Evolutionary conservation across 2,329 filamentous ascomycete species (phyloP).

Genomic region (Penicillium aurantiogriseum): DNA sequence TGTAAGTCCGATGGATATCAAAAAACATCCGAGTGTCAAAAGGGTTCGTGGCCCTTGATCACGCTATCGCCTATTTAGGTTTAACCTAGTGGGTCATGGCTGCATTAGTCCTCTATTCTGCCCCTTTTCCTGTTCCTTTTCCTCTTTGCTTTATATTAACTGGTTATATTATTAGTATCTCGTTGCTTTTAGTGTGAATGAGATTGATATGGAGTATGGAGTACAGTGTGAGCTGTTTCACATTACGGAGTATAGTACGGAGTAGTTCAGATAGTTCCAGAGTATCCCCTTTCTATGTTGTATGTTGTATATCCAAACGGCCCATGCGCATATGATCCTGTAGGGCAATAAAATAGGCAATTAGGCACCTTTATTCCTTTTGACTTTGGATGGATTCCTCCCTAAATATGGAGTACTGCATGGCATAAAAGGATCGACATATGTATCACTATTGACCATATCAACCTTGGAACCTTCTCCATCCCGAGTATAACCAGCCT

Average conservation of each 20-base stretch:
- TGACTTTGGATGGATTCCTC: background rate
- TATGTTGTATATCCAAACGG: background rate
- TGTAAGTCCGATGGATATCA: background rate
- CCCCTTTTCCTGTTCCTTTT: conserved; percentile 6
- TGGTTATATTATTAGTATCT: background rate
- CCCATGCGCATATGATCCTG: conserved; percentile 6
- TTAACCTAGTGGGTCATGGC: conserved; percentile 1
- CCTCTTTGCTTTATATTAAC: background rate
- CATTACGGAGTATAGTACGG: background rate
- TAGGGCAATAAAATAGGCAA: conserved; percentile 5
- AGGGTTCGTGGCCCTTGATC: background rate
- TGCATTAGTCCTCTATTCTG: background rate
- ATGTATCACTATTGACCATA: background rate
- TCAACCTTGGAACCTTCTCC: background rate
- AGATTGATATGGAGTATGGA: background rate
- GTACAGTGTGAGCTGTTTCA: background rate
- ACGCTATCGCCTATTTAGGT: background rate
- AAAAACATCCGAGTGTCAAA: background rate
- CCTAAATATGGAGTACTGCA: background rate
- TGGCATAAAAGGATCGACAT: conserved; percentile 1
- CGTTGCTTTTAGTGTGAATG: background rate
- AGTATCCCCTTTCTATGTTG: background rate
- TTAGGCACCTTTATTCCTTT: background rate
- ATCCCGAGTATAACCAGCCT: background rate
- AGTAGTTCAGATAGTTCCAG: background rate